Conservation (phyloP, 805 yeast species). For the Scheffersomyces lignosus region DNA sequence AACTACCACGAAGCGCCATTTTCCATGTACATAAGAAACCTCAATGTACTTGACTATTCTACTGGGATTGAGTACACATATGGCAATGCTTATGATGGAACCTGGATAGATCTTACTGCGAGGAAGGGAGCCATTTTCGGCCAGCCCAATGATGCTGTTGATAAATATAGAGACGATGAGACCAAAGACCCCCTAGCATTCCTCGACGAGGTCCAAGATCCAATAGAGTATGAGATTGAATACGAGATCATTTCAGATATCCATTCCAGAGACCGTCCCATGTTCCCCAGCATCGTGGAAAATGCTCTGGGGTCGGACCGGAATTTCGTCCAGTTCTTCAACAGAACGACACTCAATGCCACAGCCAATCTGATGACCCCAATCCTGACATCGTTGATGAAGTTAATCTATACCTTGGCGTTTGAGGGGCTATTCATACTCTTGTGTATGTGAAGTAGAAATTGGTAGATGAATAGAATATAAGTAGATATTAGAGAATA, state of each 20-base stretch:
- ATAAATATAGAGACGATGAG: too few relatives aligned
- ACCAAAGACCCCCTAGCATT: too few relatives aligned
- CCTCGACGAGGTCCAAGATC: too few relatives aligned
- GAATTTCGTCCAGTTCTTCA: neutral
- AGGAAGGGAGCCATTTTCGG: slow-evolving; percentile 10
- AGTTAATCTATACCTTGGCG: neutral
- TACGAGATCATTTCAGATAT: too few relatives aligned
- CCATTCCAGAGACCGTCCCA: too few relatives aligned
- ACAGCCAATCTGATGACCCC: neutral
- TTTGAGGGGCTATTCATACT: neutral
- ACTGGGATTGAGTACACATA: slow-evolving; percentile 29
- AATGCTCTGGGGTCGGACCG: too few relatives aligned
- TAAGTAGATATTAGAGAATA: too few relatives aligned
- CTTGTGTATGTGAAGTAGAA: neutral
- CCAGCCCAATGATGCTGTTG: slow-evolving; percentile 1
- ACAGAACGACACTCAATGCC: neutral
- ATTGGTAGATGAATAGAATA: too few relatives aligned
- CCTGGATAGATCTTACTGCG: slow-evolving; percentile 14
- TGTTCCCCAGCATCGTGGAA: too few relatives aligned
- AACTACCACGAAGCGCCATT: slow-evolving; percentile 32
- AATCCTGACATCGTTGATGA: neutral
- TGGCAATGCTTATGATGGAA: slow-evolving; percentile 18
- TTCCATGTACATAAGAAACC: slow-evolving; percentile 25
- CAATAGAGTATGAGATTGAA: too few relatives aligned
- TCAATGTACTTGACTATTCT: slow-evolving; percentile 26